Base-by-base conservation (phyloP, 495 filamentous ascomycete genomes). In the Lepraria neglecta region DNA sequence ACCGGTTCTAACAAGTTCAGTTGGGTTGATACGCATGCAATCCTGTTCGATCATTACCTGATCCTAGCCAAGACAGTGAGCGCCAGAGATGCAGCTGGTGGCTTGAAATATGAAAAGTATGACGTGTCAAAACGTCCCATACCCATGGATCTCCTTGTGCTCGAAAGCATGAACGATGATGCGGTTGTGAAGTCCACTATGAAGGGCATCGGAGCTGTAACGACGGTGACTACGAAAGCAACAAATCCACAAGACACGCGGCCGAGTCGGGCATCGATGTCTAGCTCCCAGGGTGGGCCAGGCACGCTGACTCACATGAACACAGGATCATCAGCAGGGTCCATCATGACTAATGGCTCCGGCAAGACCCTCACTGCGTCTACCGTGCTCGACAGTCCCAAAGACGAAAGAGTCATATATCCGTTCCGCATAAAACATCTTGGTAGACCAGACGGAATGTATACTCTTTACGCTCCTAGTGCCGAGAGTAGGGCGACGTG, bases 391-490 rank as follows among this genome's bases (percentile, higher is more conserved):
- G 83, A 86, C 15, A 76, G 54, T 47, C 69, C 75, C 5, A 84
- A 80, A 58, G 87, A 92, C 65, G 89, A 92, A 61, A 91, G 84
- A 71, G 84, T 95, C 44, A 79, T 97, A 63, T 97, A 89, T 70
- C 94, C 95, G 4, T 97, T 99, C 82, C 86, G 85, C 63, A 86
- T 99, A 71, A 96, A 96, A 72, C 95, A 99, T 75, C 82, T 99
- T n/a, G 94, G 94, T 9, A 86, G 91, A 58, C 73, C 75, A 11
- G 88, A 91, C 59, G 81, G 44, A 6, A 17, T 79, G 3, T 97
- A 96, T 71, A 95, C 87, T 3, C 80, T 99, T 3, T 97, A 94
- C 65, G 91, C 92, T 1, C 81, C 84, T 31, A 84, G 82, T 1
- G 80, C 84, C 3, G 79, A 84, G 59, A 87, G 85, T 63, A 82